A percentile compares a stretch with the other conserved stretches of the same genome.
Evolutionary conservation across 805 yeast genomes (phyloP).

Genomic region (Yamadazyma takamatsuzukensis): DNA sequence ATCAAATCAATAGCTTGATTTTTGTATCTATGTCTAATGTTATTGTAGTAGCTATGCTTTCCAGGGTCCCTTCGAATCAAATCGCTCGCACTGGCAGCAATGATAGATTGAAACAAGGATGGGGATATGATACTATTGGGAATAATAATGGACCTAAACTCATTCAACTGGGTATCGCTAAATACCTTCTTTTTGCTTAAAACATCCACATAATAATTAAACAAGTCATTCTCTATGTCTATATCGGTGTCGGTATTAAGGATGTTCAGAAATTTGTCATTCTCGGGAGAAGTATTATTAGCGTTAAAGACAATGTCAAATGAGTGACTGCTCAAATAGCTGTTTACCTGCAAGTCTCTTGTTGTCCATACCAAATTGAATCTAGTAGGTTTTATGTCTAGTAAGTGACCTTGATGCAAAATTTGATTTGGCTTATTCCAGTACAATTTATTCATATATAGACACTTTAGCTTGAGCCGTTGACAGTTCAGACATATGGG

Average conservation of each 20-base stretch:
- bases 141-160: conserved; percentile 20
- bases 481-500: conserved; percentile 52
- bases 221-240: conserved; percentile 9
- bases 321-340: no score
- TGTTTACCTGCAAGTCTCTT: neutral
- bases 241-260: conserved; percentile 1
- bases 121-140: conserved; percentile 20
- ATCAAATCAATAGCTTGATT: conserved; percentile 24
- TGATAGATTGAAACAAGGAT: conserved; percentile 15
- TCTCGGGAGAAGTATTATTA: neutral
- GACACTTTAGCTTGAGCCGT: conserved; percentile 42
- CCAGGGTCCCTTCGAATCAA: conserved; percentile 13
- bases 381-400: neutral
- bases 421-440: conserved; percentile 17
- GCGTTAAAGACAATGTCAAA: no score
- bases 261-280: neutral
- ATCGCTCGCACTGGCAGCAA: conserved; percentile 22
- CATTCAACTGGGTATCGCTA: conserved; percentile 17
- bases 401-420: neutral
- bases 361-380: neutral
- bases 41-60: conserved; percentile 3
- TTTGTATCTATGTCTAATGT: conserved; percentile 16
- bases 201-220: conserved; percentile 18
- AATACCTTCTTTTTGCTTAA: conserved; percentile 20
- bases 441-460: conserved; percentile 18